Base-by-base conservation (phyloP, 805 yeast genomes). In the Wickerhamomyces ciferrii region DNA sequence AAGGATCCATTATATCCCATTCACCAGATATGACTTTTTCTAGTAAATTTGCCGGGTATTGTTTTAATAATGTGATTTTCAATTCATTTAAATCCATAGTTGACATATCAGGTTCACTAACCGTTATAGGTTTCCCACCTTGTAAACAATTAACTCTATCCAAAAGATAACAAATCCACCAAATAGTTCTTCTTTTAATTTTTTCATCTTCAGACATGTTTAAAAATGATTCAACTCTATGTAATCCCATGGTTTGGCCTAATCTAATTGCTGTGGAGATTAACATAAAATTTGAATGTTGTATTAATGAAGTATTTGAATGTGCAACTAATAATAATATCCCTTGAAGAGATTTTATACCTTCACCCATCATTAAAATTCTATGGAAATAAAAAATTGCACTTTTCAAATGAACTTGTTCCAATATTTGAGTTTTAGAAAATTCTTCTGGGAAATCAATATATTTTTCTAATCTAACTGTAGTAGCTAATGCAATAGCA, bases 181-280 rank as follows among this genome's bases (percentile, higher is more conserved):
- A 82, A 20, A 81, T 45, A 11, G 61, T 50, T 21, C 74, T 58
- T 20, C 78, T 67, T 4, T 59, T 55, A 2, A 59, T 51, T 1
- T 63, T 60, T 39, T 79, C 82, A 5, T 56, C 61, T 0, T 55
- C 52, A 0, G 66, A 35, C 17, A 77, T 48, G 1, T 71, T 67
- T 4, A 59, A 53, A 43, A 70, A 69, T 2, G 72, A 54, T 41
- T 78, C 84, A 4, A 60, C 61, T 44, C 80, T 63, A 51, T 83
- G 79, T 7, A 84, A 63, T 0, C 87, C 87, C 56, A 80, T 53
- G 36, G 78, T 82, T 41, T 73, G 76, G 0, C 84, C 84, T 50
- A 71, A 72, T 49, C 83, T 66, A 5, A 77, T 69, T 6, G 80
- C 78, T 1, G 74, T 67, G 2, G 78, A 58, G 5, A 71, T 57